A percentile compares a stretch with the other conserved stretches of the same genome.
Evolutionary conservation across 768 basidiomycete species (phyloP).

Genomic region (Austroboletus eburneus): DNA sequence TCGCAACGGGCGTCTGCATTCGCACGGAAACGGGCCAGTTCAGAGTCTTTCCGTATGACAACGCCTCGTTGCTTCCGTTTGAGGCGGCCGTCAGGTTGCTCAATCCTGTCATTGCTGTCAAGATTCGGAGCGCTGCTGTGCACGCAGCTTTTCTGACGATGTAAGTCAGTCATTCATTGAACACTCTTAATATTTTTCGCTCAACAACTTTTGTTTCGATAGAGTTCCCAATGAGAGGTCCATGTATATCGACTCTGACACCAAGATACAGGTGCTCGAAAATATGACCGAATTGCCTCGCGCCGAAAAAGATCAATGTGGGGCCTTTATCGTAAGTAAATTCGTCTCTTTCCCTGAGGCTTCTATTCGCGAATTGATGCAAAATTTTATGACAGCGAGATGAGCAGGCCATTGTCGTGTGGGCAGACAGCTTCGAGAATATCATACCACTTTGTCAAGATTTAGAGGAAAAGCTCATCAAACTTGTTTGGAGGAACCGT

Average conservation of each 20-base stretch:
- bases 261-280: slow-evolving; percentile 83
- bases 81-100: slow-evolving; percentile 71
- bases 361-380: slow-evolving; percentile 45
- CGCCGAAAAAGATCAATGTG: slow-evolving; percentile 89
- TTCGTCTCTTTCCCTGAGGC: slow-evolving; percentile 7
- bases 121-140: slow-evolving; percentile 73
- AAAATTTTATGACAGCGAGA: slow-evolving; percentile 58
- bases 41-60: slow-evolving; percentile 84
- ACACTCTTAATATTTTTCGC: no score
- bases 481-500: slow-evolving; percentile 68
- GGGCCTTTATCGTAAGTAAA: slow-evolving; percentile 66
- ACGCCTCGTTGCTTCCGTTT: slow-evolving; percentile 74
- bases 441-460: slow-evolving; percentile 72
- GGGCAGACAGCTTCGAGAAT: slow-evolving; percentile 78
- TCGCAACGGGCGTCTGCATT: slow-evolving; percentile 75
- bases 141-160: slow-evolving; percentile 71
- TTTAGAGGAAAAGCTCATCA: slow-evolving; percentile 75
- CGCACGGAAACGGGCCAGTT: slow-evolving; percentile 65
- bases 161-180: no score
- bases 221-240: slow-evolving; percentile 37
- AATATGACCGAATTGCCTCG: slow-evolving; percentile 60
- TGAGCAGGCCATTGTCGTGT: slow-evolving; percentile 80
- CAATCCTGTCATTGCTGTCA: slow-evolving; percentile 84
- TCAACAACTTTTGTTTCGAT: neutral
- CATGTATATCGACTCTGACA: slow-evolving; percentile 72